These are phyloP conservation scores for Mycena haematopus DNA, from an alignment of 768 basidiomycete genomes.

Conservation along the genomic window DNA sequence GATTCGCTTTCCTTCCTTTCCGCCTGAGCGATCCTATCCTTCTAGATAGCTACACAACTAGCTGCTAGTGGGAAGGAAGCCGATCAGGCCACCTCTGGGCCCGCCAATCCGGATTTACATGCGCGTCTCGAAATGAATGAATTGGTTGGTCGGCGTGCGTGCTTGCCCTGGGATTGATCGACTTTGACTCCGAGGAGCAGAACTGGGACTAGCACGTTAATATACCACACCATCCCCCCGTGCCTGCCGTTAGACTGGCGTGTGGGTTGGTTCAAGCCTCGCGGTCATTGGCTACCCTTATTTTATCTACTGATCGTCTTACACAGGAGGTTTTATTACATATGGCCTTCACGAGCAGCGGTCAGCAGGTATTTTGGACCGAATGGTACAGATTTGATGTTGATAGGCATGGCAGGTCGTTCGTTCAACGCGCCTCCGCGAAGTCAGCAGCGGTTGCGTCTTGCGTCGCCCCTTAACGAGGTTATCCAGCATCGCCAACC, in stretches of 20 bases:
- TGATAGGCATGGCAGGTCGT: not conserved
- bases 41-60: not conserved
- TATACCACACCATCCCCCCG: not conserved
- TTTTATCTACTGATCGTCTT: not conserved
- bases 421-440: not conserved
- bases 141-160: too few species aligned
- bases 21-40: not conserved
- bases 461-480: not conserved
- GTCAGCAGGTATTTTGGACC: not conserved
- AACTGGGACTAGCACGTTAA: not conserved
- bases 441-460: not conserved
- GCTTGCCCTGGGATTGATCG: not conserved
- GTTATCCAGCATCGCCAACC: not conserved
- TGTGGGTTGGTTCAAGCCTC: not conserved
- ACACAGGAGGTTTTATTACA: not conserved
- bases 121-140: not conserved
- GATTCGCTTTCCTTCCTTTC: too few species aligned
- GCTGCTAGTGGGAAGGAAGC: not conserved
- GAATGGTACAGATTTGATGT: not conserved
- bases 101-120: not conserved
- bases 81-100: not conserved
- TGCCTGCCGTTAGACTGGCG: not conserved
- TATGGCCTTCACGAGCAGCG: not conserved
- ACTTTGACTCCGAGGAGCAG: not conserved
- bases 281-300: not conserved